Evolutionary conservation across 345 rosid genomes (phyloP).

Genomic region (Syzygium oleosum): DNA sequence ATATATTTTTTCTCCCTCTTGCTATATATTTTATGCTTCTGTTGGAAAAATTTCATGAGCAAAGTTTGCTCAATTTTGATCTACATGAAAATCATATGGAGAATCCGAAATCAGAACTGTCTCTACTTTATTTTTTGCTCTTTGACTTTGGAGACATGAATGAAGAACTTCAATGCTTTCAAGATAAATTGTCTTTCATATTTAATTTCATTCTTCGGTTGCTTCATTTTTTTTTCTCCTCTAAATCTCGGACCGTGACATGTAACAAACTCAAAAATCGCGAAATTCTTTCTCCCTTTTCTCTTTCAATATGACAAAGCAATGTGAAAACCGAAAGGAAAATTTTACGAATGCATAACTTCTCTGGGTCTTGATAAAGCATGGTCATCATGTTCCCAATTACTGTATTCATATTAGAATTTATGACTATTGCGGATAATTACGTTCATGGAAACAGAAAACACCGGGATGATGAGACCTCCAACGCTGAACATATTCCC

Average conservation of each 20-base stretch:
- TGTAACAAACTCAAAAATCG: background rate
- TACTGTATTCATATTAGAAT: background rate
- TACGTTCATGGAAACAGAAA: background rate
- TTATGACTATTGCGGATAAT: background rate
- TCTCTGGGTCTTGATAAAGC: background rate
- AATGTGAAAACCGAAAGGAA: background rate
- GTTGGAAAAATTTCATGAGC: background rate
- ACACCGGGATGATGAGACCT: slow-evolving; percentile 59
- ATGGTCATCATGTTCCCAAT: slow-evolving; percentile 1
- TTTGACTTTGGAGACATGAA: background rate
- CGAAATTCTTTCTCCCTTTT: background rate
- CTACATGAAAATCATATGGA: background rate
- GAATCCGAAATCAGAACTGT: background rate
- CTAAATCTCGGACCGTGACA: background rate
- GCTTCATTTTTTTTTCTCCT: background rate
- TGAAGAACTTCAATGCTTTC: background rate
- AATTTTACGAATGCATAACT: background rate
- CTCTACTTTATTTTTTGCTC: background rate
- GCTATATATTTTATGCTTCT: background rate
- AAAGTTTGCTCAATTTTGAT: background rate
- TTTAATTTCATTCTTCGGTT: background rate
- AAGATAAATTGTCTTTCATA: background rate
- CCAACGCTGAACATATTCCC: slow-evolving; percentile 97
- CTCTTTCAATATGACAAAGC: background rate
- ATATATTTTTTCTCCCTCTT: background rate